These are phyloP conservation scores for Nannochloropsis salina DNA, from an alignment of 108 stramenopile species.

Conservation along the genomic window DNA sequence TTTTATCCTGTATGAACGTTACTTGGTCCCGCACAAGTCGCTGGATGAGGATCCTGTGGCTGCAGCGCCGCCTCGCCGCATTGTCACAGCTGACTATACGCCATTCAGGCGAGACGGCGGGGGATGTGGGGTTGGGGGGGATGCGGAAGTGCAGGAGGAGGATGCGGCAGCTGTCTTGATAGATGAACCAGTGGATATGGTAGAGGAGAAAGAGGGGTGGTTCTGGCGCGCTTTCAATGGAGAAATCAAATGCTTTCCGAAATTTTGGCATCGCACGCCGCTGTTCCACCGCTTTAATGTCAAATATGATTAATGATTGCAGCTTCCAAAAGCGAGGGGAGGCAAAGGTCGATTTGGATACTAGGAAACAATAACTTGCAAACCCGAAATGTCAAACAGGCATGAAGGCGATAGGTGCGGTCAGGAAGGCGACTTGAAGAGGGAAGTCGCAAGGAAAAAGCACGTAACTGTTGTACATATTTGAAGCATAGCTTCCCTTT, in stretches of 20 bases:
- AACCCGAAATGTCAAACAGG: too few species aligned
- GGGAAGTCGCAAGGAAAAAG: too few species aligned
- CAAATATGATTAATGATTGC: neutral
- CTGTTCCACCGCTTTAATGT: neutral
- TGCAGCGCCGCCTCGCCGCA: neutral
- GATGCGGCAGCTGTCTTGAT: too few species aligned
- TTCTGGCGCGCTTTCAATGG: neutral
- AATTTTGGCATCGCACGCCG: slow-evolving; percentile 17
- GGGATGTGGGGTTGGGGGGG: neutral
- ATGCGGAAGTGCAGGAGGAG: neutral
- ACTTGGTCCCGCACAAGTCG: neutral
- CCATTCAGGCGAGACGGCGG: neutral
- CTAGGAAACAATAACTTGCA: too few species aligned
- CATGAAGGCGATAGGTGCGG: too few species aligned
- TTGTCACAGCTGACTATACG: neutral
- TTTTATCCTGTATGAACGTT: neutral
- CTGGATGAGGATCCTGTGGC: slow-evolving; percentile 11
- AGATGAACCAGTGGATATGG: too few species aligned
- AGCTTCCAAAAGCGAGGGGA: too few species aligned
- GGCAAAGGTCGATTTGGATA: too few species aligned
- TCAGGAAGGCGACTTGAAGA: too few species aligned
- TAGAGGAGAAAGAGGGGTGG: neutral
- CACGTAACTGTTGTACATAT: too few species aligned
- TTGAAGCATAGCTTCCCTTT: too few species aligned
- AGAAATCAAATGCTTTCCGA: neutral